These are phyloP conservation scores for Solanum megistacrolobum DNA, from an alignment of 257 asterid species.

Conservation along the genomic window DNA sequence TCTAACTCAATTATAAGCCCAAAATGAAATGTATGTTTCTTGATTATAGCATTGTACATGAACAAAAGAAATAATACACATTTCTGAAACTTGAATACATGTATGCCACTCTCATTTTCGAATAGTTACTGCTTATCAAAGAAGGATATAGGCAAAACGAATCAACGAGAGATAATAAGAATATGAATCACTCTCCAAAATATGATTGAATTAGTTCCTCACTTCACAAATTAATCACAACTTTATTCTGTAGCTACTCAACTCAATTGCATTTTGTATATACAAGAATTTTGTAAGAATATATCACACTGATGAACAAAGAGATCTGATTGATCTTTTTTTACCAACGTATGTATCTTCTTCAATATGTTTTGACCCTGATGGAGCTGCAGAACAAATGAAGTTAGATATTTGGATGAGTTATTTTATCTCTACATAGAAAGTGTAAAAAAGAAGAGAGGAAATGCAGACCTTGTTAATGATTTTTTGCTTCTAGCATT, in stretches of 20 bases:
- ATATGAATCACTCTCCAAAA: not conserved
- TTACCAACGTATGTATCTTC: not conserved
- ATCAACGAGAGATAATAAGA: not conserved
- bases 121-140: not conserved
- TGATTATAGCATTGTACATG: not conserved
- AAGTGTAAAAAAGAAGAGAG: not conserved
- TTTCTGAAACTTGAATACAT: not conserved
- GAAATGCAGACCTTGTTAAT: conserved; percentile 32
- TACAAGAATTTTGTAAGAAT: not conserved
- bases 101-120: not conserved
- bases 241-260: not conserved
- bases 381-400: not conserved
- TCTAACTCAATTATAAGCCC: not conserved
- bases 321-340: not conserved
- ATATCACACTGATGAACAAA: not conserved
- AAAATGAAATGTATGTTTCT: not conserved
- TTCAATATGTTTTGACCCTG: not conserved
- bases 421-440: not conserved
- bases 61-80: not conserved
- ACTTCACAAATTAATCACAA: not conserved
- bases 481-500: conserved; percentile 30
- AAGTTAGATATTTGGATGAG: not conserved
- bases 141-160: not conserved
- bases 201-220: not conserved
- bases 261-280: not conserved